Evolutionary conservation across 192 early-diverging fungal species (phyloP).

Genomic region (Entophlyctis luteolus): DNA sequence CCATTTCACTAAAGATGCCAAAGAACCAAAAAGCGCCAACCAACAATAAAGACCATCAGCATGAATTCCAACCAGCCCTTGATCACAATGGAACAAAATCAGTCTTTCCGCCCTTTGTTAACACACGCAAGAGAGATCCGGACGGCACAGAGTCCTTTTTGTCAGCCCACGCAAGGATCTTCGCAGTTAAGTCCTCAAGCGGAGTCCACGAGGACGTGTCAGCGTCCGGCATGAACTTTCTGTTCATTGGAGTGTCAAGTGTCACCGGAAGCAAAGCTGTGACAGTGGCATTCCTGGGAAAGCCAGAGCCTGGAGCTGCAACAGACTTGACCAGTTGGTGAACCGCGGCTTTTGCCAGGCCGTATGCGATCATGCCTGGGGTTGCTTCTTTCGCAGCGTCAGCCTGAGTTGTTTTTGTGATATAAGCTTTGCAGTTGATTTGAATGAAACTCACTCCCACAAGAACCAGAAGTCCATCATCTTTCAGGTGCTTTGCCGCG

Average conservation of each 20-base stretch:
- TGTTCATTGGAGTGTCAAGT: constrained; percentile 88
- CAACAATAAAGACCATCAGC: too few species aligned
- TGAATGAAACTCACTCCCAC: constrained; percentile 46
- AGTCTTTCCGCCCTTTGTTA: constrained; percentile 58
- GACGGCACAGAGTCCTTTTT: constrained; percentile 41
- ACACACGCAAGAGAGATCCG: constrained; percentile 62
- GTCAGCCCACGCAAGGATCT: constrained; percentile 59
- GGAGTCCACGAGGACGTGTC: constrained; percentile 86
- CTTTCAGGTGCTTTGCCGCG: constrained; percentile 66
- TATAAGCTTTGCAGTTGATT: neutral
- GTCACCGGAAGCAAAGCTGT: constrained; percentile 62
- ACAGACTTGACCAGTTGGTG: constrained; percentile 82
- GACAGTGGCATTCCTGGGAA: constrained; percentile 65
- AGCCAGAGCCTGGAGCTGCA: constrained; percentile 65
- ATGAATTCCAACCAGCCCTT: too few species aligned
- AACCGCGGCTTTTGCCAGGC: constrained; percentile 88
- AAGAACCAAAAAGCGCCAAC: too few species aligned
- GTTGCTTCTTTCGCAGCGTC: constrained; percentile 67
- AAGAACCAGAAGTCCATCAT: constrained; percentile 70
- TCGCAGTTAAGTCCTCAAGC: constrained; percentile 64
- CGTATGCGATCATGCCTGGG: constrained; percentile 80
- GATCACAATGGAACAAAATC: constrained; percentile 42
- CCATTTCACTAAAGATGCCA: too few species aligned
- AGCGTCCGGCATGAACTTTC: constrained; percentile 77
- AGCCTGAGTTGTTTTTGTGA: constrained; percentile 35